A percentile compares a stretch with the other conserved stretches of the same genome.
phyloP scores from a whole-genome alignment of 768 basidiomycete genomes.

The Boletus rubropictus region DNA sequence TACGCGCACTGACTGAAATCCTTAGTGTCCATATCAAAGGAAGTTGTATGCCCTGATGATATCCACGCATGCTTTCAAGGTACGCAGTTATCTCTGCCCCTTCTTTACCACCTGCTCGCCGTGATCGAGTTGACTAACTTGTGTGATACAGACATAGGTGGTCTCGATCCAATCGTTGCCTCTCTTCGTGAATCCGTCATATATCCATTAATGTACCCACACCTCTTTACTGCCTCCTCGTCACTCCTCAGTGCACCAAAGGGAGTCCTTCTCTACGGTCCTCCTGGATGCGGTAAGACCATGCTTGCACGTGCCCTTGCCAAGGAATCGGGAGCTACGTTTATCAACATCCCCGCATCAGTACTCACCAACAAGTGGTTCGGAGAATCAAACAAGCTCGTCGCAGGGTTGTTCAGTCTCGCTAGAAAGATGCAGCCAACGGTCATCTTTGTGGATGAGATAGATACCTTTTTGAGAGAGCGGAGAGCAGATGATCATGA shows the following conservation, averaged over 20 bases:
- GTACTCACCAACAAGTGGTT: slow-evolving; percentile 80
- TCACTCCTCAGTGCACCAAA: slow-evolving; percentile 87
- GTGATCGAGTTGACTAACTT: background rate
- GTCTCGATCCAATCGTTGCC: slow-evolving; percentile 83
- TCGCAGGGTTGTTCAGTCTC: slow-evolving; percentile 89
- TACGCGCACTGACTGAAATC: background rate
- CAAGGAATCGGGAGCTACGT: slow-evolving; percentile 94
- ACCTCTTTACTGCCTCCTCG: slow-evolving; percentile 77
- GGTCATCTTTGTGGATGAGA: slow-evolving; percentile 99
- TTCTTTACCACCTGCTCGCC: background rate
- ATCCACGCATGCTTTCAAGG: slow-evolving; percentile 73
- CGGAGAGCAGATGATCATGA: slow-evolving; percentile 89
- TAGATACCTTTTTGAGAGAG: slow-evolving; percentile 91
- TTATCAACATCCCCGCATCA: slow-evolving; percentile 81
- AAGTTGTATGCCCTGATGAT: slow-evolving; percentile 90
- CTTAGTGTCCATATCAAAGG: slow-evolving; percentile 78
- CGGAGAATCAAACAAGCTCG: slow-evolving; percentile 91
- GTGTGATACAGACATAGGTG: slow-evolving; percentile 68
- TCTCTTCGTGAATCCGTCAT: slow-evolving; percentile 94
- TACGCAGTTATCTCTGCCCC: slow-evolving; percentile 26
- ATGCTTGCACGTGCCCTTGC: slow-evolving; percentile 99
- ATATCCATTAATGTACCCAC: slow-evolving; percentile 86
- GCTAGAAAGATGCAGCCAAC: slow-evolving; percentile 90
- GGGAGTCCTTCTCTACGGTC: slow-evolving; percentile 92
- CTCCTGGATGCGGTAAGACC: slow-evolving; percentile 97